A percentile compares a stretch with the other conserved stretches of the same genome.
Evolutionary conservation across 495 filamentous ascomycete genomes (phyloP).

Genomic region (Tirmania nivea): DNA sequence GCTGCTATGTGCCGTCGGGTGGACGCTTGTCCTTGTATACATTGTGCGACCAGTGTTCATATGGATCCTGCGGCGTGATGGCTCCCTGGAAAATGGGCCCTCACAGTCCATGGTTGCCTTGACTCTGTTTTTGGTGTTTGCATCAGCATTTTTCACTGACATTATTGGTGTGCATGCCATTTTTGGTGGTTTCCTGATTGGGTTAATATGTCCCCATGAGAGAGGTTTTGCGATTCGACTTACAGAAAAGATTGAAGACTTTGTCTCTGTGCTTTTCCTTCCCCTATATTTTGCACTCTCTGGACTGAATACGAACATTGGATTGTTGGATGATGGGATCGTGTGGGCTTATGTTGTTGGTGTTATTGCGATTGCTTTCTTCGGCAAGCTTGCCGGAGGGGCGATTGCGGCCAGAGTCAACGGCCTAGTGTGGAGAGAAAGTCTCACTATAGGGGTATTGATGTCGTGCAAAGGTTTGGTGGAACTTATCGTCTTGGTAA

Average conservation of each 20-base stretch:
- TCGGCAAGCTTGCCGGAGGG: constrained; percentile 69
- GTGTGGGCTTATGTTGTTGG: constrained; percentile 87
- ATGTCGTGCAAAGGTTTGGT: constrained; percentile 98
- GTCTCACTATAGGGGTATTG: constrained; percentile 69
- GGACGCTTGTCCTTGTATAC: constrained; percentile 54
- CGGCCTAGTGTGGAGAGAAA: constrained; percentile 81
- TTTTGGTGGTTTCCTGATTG: constrained; percentile 74
- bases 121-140: constrained; percentile 56
- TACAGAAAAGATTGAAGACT: constrained; percentile 89
- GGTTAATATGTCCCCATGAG: constrained; percentile 82
- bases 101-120: constrained; percentile 67
- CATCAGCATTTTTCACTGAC: constrained; percentile 85
- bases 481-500: constrained; percentile 82
- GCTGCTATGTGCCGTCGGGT: constrained; percentile 53
- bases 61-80: constrained; percentile 46
- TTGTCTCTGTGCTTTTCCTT: constrained; percentile 70
- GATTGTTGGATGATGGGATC: constrained; percentile 57
- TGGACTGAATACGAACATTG: constrained; percentile 73
- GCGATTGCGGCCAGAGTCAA: constrained; percentile 54
- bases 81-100: constrained; percentile 73
- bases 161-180: constrained; percentile 84
- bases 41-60: constrained; percentile 58
- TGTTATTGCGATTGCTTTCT: constrained; percentile 63
- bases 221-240: constrained; percentile 86
- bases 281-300: constrained; percentile 93